These are phyloP conservation scores for Epichloe gansuensis DNA, from an alignment of 2,329 filamentous ascomycete genomes.

Conservation along the genomic window DNA sequence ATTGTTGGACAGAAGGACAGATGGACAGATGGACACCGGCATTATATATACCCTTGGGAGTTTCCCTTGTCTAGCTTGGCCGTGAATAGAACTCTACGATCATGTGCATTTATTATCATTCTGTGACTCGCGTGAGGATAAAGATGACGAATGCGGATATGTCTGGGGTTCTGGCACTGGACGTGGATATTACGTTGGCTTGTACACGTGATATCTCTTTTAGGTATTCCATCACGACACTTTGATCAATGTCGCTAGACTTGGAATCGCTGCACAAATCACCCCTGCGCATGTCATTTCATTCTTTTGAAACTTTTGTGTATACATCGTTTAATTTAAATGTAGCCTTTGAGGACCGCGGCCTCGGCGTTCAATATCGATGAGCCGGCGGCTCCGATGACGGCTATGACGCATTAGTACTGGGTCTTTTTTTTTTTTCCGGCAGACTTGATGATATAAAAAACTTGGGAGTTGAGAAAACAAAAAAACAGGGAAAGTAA, in stretches of 20 bases:
- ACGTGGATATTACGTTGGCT: too few species aligned
- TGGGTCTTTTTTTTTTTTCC: not conserved
- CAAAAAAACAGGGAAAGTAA: slow-evolving; percentile 7
- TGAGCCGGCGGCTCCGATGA: slow-evolving; percentile 91
- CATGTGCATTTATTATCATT: too few species aligned
- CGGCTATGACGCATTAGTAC: slow-evolving; percentile 34
- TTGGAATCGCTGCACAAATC: too few species aligned
- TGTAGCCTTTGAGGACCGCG: slow-evolving; percentile 75
- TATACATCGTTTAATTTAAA: slow-evolving; percentile 32
- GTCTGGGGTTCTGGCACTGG: too few species aligned
- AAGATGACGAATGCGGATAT: too few species aligned
- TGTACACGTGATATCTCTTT: too few species aligned
- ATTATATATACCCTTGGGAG: not conserved
- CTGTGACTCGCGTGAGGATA: too few species aligned
- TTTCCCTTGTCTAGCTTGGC: not conserved
- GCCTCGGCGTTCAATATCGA: slow-evolving; percentile 92
- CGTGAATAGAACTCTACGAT: not conserved
- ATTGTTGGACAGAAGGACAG: too few species aligned
- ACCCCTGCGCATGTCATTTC: too few species aligned
- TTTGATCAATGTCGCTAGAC: too few species aligned
- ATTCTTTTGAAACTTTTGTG: not conserved
- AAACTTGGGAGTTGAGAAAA: not conserved
- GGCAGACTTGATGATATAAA: not conserved
- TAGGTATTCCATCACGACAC: too few species aligned
- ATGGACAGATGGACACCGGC: too few species aligned